These are phyloP conservation scores for Rhinocladiella similis DNA, from an alignment of 2,329 filamentous ascomycete genomes.

Conservation along the genomic window DNA sequence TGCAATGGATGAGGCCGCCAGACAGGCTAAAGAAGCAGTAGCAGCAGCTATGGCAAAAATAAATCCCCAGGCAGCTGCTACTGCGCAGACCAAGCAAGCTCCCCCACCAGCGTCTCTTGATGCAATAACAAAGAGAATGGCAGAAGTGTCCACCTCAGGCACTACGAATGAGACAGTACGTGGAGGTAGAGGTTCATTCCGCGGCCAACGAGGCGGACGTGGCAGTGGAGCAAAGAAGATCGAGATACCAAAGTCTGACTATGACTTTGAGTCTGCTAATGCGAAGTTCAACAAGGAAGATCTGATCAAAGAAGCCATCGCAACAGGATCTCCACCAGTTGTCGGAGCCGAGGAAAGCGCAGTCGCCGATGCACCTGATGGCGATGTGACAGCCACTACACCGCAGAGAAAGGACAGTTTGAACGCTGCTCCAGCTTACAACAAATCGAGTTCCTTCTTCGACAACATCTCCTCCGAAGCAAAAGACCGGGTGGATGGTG, in stretches of 20 bases:
- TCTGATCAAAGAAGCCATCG: conserved; percentile 83
- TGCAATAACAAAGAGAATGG: conserved; percentile 45
- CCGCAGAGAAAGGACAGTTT: conserved; percentile 31
- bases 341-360: conserved; percentile 52
- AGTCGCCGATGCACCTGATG: conserved; percentile 33
- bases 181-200: conserved; percentile 39
- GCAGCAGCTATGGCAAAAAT: conserved; percentile 54
- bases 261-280: conserved; percentile 84
- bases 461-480: conserved; percentile 96
- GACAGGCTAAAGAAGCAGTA: conserved; percentile 52
- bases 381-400: conserved; percentile 33
- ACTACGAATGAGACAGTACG: conserved; percentile 39
- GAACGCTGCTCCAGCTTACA: conserved; percentile 61
- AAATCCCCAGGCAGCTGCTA: conserved; percentile 28
- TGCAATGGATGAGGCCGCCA: conserved; percentile 48
- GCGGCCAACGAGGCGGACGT: conserved; percentile 51
- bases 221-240: conserved; percentile 60
- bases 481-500: conserved; percentile 78
- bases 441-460: conserved; percentile 89
- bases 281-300: conserved; percentile 89
- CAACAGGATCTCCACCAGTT: conserved; percentile 67
- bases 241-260: conserved; percentile 86
- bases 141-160: conserved; percentile 44
- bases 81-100: conserved; percentile 33
- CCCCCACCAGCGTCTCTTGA: conserved; percentile 41